A percentile compares a stretch with the other conserved stretches of the same genome.
Evolutionary conservation across 805 yeast species (phyloP).

Genomic region (Candida nemodendra): DNA sequence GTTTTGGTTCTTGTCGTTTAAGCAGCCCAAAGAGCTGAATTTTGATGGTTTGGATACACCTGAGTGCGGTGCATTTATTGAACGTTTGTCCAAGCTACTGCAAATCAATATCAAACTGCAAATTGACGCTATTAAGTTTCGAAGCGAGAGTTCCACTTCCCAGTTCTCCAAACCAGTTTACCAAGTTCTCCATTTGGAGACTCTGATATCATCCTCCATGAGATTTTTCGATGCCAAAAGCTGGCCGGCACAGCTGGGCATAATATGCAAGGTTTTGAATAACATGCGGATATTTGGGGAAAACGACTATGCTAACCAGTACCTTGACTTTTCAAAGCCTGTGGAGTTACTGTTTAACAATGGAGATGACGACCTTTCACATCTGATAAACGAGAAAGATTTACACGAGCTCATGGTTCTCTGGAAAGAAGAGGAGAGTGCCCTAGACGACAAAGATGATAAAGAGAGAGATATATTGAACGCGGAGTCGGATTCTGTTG

Average conservation of each 20-base stretch:
- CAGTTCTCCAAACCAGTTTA: neutral
- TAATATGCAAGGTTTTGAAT: conserved; percentile 19
- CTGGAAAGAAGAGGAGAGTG: conserved; percentile 18
- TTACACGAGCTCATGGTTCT: conserved; percentile 7
- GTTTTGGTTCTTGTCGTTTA: conserved; percentile 17
- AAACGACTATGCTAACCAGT: conserved; percentile 10
- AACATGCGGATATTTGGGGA: conserved; percentile 9
- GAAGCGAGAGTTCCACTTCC: neutral
- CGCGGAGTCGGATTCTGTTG: conserved; percentile 2
- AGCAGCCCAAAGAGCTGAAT: conserved; percentile 14
- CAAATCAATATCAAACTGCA: conserved; percentile 9
- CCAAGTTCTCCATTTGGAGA: conserved; percentile 15
- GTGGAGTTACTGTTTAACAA: conserved; percentile 14
- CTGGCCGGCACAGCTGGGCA: conserved; percentile 20
- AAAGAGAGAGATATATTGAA: conserved; percentile 2
- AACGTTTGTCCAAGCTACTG: conserved; percentile 7
- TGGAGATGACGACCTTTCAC: conserved; percentile 10
- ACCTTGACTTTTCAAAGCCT: conserved; percentile 9
- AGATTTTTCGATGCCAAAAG: conserved; percentile 13
- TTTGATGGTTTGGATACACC: conserved; percentile 21
- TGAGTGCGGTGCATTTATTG: conserved; percentile 13
- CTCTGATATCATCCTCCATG: conserved; percentile 19
- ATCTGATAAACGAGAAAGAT: conserved; percentile 13
- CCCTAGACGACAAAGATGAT: conserved; percentile 8
- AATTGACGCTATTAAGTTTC: conserved; percentile 15